These are phyloP conservation scores for Vanderwaltozyma verrucispora DNA, from an alignment of 805 yeast genomes.

Conservation along the genomic window DNA sequence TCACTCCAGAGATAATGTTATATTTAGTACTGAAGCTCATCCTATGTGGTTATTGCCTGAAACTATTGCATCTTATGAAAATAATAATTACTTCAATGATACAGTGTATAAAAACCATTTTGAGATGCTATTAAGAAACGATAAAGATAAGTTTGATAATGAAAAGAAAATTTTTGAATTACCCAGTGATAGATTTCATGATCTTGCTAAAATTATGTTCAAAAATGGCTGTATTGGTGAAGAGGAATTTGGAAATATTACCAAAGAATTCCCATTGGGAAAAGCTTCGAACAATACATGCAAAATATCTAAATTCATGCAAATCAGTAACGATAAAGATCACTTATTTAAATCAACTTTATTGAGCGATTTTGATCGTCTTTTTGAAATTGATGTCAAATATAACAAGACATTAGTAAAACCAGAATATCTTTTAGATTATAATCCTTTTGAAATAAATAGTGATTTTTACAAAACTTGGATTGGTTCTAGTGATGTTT, in stretches of 20 bases:
- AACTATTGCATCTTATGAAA: constrained; percentile 21
- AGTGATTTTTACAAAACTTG: constrained; percentile 26
- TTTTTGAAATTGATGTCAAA: constrained; percentile 37
- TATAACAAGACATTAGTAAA: constrained; percentile 33
- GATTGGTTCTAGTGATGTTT: constrained; percentile 9
- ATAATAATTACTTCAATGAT: constrained; percentile 14
- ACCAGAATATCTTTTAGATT: constrained; percentile 30
- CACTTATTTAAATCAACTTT: constrained; percentile 33
- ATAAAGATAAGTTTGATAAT: not conserved
- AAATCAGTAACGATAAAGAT: not conserved
- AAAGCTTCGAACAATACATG: not conserved
- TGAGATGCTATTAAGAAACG: constrained; percentile 5
- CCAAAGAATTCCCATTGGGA: not conserved
- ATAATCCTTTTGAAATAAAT: constrained; percentile 26
- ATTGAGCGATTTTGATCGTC: constrained; percentile 29
- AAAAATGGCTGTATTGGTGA: too few species aligned
- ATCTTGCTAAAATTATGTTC: not conserved
- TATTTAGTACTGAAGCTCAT: constrained; percentile 87
- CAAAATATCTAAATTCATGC: constrained; percentile 10
- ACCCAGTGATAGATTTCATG: not conserved
- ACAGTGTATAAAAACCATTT: constrained; percentile 10
- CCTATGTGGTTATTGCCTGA: constrained; percentile 61
- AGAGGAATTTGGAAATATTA: not conserved
- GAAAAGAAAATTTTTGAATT: not conserved
- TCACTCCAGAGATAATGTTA: constrained; percentile 28